Base-by-base conservation (phyloP, 768 basidiomycete genomes). In the Daedaleopsis nitida region DNA sequence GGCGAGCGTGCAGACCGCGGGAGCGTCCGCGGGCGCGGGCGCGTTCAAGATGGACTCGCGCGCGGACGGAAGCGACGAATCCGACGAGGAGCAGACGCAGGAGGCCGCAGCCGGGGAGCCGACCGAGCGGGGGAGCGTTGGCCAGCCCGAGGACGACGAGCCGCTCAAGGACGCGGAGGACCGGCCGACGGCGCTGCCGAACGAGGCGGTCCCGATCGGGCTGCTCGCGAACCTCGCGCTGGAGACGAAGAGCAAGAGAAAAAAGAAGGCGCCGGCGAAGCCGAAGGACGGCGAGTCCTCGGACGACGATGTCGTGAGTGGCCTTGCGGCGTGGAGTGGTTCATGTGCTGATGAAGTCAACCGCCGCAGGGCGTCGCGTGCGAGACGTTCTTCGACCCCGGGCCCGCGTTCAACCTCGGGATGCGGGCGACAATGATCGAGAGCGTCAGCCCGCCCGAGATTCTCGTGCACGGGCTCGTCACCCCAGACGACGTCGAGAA, bases 391-490 rank as follows among this genome's bases (percentile, higher is more conserved):
- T 94, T 92, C 76, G 80, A 83, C 81, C 91, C 91, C 51, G 91
- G 90, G 87, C 90, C 91, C 19, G 86, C 90, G 0, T 86, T 83
- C 52, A 83, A 92, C 69, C 82, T 92, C 45, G 80, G 75, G 17
- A 85, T 88, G 53, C 83, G 91, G 10, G 87, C 87, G 57, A 78
- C 81, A 27, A 72, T 92, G 68, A 91, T 92, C 49, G 90, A 92
- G 67, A 86, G 83, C 59, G 88, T 91, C 64, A 88, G 83, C 65
- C 88, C 90, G 0, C 92, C 92, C 0, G 91, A 92, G 66, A 92
- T 94, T 58, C 70, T 94, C 44, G 83, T 91, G 1, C 91, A 92
- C 65, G 89, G 89, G 11, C 75, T 94, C 21, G 89, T 94, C 38
- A 86, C 85, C 1, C 83, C 88, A 0, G 83, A 84, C 50, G 92